Evolutionary conservation across 179 eudicot genomes (phyloP), one percentile per base, ranked within the genome.

Genomic region (Carnegiea gigantea): DNA sequence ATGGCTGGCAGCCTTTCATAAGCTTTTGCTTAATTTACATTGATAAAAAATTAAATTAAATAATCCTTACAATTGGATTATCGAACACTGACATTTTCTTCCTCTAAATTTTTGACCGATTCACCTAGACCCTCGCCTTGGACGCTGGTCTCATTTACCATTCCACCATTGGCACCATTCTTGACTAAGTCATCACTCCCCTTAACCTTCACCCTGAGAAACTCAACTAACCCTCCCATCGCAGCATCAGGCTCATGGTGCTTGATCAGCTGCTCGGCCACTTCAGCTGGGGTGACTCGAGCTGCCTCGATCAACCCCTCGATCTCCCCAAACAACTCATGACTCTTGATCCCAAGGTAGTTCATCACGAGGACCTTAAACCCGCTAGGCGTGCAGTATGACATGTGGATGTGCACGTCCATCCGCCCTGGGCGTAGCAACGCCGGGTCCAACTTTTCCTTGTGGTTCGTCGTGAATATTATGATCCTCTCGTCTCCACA

Each of bases 341-440:
- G 91, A 23, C 83, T 51, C 2, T 74, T 81, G 24, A 88, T 40
- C 40, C 86, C 87, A 1, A 90, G 86, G 75, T 90, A 90, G 68
- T 91, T 91, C 10, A 40, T 43, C 7, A 91, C 90, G 0, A 91
- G 81, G 7, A 87, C 51, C 60, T 65, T 87, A 81, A 91, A 91
- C 0, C 87, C 91, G 26, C 76, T 75, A 5, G 88, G 83, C 0
- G 89, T 89, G 79, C 90, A 89, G 26, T 91, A 91, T 0, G 92
- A 89, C 91, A 91, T 87, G 86, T 86, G 82, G 21, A 91, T 77
- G 82, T 91, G 94, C 81, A 91, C 30, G 83, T 91, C 92, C 94
- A 91, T 91, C 1, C 91, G 89, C 4, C 92, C 94, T 0, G 92
- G 94, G 0, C 92, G 88, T 15, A 91, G 78, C 72, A 90, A 20